These are phyloP conservation scores for Ogataea thermomethanolica DNA, from an alignment of 805 yeast species.

Conservation along the genomic window DNA sequence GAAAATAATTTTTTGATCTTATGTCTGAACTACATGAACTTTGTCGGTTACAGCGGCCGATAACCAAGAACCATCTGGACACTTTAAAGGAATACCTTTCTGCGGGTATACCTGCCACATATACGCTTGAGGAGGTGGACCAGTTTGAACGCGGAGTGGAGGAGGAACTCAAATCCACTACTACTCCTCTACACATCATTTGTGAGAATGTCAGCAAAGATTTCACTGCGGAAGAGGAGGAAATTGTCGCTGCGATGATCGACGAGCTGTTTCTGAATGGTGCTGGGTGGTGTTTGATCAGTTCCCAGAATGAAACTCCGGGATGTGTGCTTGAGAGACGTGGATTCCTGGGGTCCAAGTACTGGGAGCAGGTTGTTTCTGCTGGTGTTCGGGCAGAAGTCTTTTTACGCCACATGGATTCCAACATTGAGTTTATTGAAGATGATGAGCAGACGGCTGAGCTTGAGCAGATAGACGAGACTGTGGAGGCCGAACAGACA, in stretches of 20 bases:
- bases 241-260: slow-evolving; percentile 52
- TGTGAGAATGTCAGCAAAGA: slow-evolving; percentile 49
- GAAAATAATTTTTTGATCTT: not conserved
- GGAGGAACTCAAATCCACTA: slow-evolving; percentile 44
- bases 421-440: slow-evolving; percentile 57
- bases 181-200: slow-evolving; percentile 77
- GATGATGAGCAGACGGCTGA: slow-evolving; percentile 28
- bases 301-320: slow-evolving; percentile 70
- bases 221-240: slow-evolving; percentile 38
- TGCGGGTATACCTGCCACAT: slow-evolving; percentile 77
- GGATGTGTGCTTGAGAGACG: slow-evolving; percentile 73
- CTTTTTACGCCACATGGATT: slow-evolving; percentile 67
- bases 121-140: slow-evolving; percentile 73
- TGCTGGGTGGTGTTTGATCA: slow-evolving; percentile 87
- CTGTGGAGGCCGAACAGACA: slow-evolving; percentile 12
- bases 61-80: slow-evolving; percentile 40
- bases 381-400: slow-evolving; percentile 93
- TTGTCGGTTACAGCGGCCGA: slow-evolving; percentile 54
- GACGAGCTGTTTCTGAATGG: slow-evolving; percentile 73
- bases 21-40: slow-evolving; percentile 77
- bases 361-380: slow-evolving; percentile 55
- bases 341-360: slow-evolving; percentile 35
- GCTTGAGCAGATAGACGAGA: slow-evolving; percentile 14
- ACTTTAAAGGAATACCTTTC: slow-evolving; percentile 46
- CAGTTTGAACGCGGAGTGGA: slow-evolving; percentile 46